phyloP scores from a whole-genome alignment of 768 basidiomycete species.

The Lyophyllum semitale region DNA sequence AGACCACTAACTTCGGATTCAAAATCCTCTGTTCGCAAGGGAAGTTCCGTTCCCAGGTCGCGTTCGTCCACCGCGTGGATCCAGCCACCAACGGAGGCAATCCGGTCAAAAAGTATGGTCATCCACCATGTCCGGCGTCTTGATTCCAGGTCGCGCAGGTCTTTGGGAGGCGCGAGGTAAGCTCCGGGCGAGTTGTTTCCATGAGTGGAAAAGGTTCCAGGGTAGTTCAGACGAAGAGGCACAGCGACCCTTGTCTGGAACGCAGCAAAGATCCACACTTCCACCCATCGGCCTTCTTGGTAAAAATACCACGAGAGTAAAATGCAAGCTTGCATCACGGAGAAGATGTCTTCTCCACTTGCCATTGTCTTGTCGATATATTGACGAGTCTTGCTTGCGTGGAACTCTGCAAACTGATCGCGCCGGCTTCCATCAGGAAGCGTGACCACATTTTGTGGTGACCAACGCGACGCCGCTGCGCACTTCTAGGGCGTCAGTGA shows the following conservation, averaged over 20 bases:
- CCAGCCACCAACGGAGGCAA: constrained; percentile 82
- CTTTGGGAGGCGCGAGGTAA: constrained; percentile 79
- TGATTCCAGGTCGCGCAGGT: constrained; percentile 73
- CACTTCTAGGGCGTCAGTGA: constrained; percentile 47
- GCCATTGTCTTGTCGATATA: constrained; percentile 91
- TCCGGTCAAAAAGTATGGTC: constrained; percentile 85
- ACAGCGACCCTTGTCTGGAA: constrained; percentile 83
- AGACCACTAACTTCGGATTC: constrained; percentile 60
- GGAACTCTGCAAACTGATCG: constrained; percentile 87
- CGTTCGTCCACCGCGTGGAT: constrained; percentile 82
- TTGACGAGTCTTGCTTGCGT: constrained; percentile 83
- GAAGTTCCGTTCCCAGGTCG: constrained; percentile 83
- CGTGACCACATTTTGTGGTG: constrained; percentile 65
- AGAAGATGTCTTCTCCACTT: constrained; percentile 85
- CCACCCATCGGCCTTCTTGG: constrained; percentile 87
- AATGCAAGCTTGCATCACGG: constrained; percentile 85
- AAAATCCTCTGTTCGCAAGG: constrained; percentile 74
- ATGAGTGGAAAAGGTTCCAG: constrained; percentile 77
- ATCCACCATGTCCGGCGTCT: constrained; percentile 90
- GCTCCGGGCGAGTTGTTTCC: constrained; percentile 71
- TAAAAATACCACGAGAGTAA: constrained; percentile 91
- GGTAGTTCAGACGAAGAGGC: constrained; percentile 82
- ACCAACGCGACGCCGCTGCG: constrained; percentile 83
- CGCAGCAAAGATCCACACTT: constrained; percentile 89
- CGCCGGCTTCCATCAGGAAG: constrained; percentile 74